These are phyloP conservation scores for Maudiozyma serrabonitensis DNA, from an alignment of 805 yeast species.

Conservation along the genomic window DNA sequence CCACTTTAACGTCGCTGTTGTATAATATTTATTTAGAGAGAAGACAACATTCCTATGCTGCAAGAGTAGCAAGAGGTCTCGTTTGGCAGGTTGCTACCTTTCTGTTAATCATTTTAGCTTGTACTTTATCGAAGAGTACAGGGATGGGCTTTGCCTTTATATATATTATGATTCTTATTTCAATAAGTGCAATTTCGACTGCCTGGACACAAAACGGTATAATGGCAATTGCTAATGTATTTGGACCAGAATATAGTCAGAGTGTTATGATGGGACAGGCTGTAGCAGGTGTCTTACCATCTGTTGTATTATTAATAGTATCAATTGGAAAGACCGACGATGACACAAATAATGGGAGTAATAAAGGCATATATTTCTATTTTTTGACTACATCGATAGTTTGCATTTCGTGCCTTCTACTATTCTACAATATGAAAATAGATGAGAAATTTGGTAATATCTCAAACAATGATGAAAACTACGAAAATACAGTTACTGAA, in stretches of 20 bases:
- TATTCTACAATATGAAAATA: slow-evolving; percentile 20
- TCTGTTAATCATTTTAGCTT: slow-evolving; percentile 38
- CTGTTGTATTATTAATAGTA: slow-evolving; percentile 42
- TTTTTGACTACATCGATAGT: slow-evolving; percentile 29
- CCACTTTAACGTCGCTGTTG: slow-evolving; percentile 57
- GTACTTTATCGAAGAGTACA: slow-evolving; percentile 11
- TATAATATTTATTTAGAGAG: slow-evolving; percentile 56
- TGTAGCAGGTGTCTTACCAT: slow-evolving; percentile 85
- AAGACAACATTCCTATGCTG: slow-evolving; percentile 46
- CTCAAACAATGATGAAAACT: neutral
- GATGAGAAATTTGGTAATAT: slow-evolving; percentile 7
- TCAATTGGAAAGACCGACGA: slow-evolving; percentile 27
- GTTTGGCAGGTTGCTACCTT: slow-evolving; percentile 49
- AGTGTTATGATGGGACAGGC: slow-evolving; percentile 94
- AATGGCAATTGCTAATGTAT: slow-evolving; percentile 73
- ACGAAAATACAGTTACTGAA: neutral
- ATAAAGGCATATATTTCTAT: slow-evolving; percentile 27
- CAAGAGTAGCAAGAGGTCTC: slow-evolving; percentile 54
- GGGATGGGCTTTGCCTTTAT: slow-evolving; percentile 29
- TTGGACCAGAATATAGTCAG: slow-evolving; percentile 72
- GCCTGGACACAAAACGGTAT: slow-evolving; percentile 83
- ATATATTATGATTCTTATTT: slow-evolving; percentile 52
- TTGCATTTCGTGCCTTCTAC: slow-evolving; percentile 15
- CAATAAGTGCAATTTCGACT: slow-evolving; percentile 62
- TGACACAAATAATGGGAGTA: neutral